Evolutionary conservation across 768 basidiomycete genomes (phyloP), one percentile per base, ranked within the genome.

Genomic region (Trametopsis cervina): DNA sequence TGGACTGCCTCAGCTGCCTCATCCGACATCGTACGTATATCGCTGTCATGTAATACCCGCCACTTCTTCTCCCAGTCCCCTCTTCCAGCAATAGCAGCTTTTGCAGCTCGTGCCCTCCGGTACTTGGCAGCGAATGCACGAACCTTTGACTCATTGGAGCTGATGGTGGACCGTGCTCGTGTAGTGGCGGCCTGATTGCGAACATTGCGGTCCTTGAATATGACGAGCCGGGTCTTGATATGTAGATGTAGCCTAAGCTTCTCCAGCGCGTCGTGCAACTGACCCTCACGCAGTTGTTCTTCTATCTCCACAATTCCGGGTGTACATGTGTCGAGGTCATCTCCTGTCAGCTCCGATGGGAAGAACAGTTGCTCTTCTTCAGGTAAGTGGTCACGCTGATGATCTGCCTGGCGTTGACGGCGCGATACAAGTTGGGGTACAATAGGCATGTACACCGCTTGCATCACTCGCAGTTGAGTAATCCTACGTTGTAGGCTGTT

Each of bases 231-330:
- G 12, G 46, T 17, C 24, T 48, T 47, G 33, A 54, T 43, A 35
- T 50, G 47, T 1, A 58, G 46, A 13, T 54, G 46, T 23, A 40
- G 43, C 0, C 53, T 52, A 1, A 58, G n/a, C 15, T 46, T 35
- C 12, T 50, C 42, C 1, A 58, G 53, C 2, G 53, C n/a, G 27
- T 51, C 48, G 5, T 42, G 26, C 22, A 49, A 52, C 33, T 58
- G 57, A 4, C 46, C 55, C 2, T 47, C 50, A 11, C 57, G 55
- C 2, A 58, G 20, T 0, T 20, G 42, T 4, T 21, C n/a, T 21
- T 58, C 57, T 3, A 53, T 25, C 3, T 25, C 11, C 13, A 29
- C 7, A 11, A 41, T 10, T 2, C n/a, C 38, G 4, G 20, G 4
- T 6, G 49, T 9, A 26, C 61, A 62, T 15, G 7, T n/a, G 4